These are phyloP conservation scores for Calonectria leucothoes DNA, from an alignment of 2,329 filamentous ascomycete species.

Conservation along the genomic window DNA sequence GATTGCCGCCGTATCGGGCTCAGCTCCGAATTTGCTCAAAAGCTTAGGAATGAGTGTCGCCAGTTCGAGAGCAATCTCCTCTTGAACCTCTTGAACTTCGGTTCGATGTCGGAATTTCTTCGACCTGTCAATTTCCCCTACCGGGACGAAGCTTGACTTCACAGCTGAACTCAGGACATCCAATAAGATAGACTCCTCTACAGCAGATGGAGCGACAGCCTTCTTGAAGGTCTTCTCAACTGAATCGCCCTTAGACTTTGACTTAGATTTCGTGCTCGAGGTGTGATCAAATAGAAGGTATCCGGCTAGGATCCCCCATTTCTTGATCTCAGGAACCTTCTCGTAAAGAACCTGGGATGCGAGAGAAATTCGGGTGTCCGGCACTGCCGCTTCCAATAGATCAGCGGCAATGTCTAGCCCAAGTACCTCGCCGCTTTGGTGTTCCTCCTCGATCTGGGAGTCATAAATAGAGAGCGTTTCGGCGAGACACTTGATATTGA, in stretches of 20 bases:
- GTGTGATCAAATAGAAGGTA: constrained; percentile 96
- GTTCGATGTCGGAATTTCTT: constrained; percentile 69
- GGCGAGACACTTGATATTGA: constrained; percentile 90
- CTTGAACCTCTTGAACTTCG: constrained; percentile 77
- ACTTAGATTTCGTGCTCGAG: constrained; percentile 64
- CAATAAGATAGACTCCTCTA: constrained; percentile 86
- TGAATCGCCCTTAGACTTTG: constrained; percentile 61
- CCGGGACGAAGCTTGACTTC: constrained; percentile 75
- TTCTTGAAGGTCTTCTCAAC: constrained; percentile 74
- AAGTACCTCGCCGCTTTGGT: constrained; percentile 57
- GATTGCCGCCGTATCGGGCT: constrained; percentile 84
- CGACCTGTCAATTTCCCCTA: constrained; percentile 72
- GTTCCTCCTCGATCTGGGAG: constrained; percentile 70
- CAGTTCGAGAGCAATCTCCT: constrained; percentile 82
- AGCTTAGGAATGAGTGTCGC: constrained; percentile 85
- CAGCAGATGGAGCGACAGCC: constrained; percentile 77
- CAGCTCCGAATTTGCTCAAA: constrained; percentile 93
- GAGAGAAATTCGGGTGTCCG: constrained; percentile 86
- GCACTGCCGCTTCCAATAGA: constrained; percentile 71
- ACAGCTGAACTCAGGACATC: constrained; percentile 89
- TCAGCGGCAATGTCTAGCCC: constrained; percentile 63
- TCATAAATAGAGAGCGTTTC: constrained; percentile 88
- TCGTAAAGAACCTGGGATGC: constrained; percentile 89
- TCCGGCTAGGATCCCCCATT: constrained; percentile 90
- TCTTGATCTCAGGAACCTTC: constrained; percentile 80